A percentile compares a stretch with the other conserved stretches of the same genome.
Evolutionary conservation across 2,329 filamentous ascomycete species (phyloP).

Genomic region (Aspergillus eucalypticola): DNA sequence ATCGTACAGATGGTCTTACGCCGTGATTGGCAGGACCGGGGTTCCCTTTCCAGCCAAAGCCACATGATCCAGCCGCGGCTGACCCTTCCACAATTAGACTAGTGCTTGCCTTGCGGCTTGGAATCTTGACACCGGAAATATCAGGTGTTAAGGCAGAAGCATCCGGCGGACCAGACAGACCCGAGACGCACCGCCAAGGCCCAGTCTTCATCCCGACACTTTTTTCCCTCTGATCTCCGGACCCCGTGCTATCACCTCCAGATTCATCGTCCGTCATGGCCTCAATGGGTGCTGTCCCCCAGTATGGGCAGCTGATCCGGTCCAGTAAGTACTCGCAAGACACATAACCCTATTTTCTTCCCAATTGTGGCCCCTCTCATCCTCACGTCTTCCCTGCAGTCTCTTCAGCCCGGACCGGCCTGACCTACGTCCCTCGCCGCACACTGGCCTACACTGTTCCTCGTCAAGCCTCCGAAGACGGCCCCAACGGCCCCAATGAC

Average conservation of each 20-base stretch:
- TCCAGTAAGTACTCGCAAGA: slow-evolving; percentile 31
- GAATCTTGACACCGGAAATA: neutral
- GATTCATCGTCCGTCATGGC: slow-evolving; percentile 32
- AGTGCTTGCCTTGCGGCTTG: neutral
- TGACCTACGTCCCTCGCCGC: slow-evolving; percentile 38
- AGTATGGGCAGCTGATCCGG: slow-evolving; percentile 41
- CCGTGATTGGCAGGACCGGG: neutral
- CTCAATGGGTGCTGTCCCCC: slow-evolving; percentile 40
- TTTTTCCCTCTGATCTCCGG: slow-evolving; percentile 30
- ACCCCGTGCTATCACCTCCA: slow-evolving; percentile 10
- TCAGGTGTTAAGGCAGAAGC: neutral
- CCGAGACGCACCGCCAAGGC: slow-evolving; percentile 21
- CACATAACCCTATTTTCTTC: neutral
- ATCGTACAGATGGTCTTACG: neutral
- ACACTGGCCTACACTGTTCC: slow-evolving; percentile 36
- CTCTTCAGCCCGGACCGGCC: slow-evolving; percentile 33
- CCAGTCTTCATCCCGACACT: slow-evolving; percentile 24
- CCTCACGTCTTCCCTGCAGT: neutral
- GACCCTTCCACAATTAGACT: neutral
- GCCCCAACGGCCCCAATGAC: slow-evolving; percentile 16
- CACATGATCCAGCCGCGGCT: slow-evolving; percentile 2
- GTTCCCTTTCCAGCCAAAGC: neutral
- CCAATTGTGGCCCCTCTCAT: neutral
- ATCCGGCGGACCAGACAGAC: slow-evolving; percentile 23
- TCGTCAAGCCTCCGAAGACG: slow-evolving; percentile 33